Evolutionary conservation across 2,329 filamentous ascomycete species (phyloP).

Genomic region (Macroventuria anomochaeta): DNA sequence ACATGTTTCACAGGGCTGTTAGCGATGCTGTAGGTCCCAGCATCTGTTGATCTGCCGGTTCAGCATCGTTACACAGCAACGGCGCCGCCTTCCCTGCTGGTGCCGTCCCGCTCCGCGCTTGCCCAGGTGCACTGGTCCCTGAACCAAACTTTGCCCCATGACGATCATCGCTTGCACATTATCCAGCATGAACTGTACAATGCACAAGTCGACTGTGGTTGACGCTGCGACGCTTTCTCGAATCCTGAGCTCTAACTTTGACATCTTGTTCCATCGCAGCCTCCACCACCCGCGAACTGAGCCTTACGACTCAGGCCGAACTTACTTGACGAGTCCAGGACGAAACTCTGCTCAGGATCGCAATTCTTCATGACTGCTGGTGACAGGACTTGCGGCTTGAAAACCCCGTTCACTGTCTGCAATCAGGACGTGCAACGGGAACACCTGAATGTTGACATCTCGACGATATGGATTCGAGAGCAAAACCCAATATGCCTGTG

Average conservation of each 20-base stretch:
- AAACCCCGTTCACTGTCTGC: too few relatives aligned
- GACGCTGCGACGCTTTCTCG: not conserved
- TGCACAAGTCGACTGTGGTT: not conserved
- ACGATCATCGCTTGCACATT: conserved; percentile 3
- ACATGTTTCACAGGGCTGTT: conserved; percentile 10
- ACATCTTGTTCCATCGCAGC: not conserved
- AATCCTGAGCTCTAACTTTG: not conserved
- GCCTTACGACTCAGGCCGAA: not conserved
- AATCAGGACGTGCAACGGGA: too few relatives aligned
- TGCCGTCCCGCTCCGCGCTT: conserved; percentile 13
- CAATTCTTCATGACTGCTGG: not conserved
- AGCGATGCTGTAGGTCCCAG: conserved; percentile 5
- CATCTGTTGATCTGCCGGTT: conserved; percentile 12
- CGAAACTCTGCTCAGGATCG: not conserved
- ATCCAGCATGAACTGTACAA: conserved; percentile 3
- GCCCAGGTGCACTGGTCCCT: conserved; percentile 9
- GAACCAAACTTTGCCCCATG: conserved; percentile 3
- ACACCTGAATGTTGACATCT: too few relatives aligned
- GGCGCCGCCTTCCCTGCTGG: conserved; percentile 13
- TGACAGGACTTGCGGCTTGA: too few relatives aligned
- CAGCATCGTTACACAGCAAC: conserved; percentile 16
- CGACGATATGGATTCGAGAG: not conserved
- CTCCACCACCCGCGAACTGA: too few relatives aligned
- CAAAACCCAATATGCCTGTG: not conserved
- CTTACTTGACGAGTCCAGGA: not conserved